Conservation (phyloP, 352 stramenopile genomes). For the Globisporangium cystogenes region DNA sequence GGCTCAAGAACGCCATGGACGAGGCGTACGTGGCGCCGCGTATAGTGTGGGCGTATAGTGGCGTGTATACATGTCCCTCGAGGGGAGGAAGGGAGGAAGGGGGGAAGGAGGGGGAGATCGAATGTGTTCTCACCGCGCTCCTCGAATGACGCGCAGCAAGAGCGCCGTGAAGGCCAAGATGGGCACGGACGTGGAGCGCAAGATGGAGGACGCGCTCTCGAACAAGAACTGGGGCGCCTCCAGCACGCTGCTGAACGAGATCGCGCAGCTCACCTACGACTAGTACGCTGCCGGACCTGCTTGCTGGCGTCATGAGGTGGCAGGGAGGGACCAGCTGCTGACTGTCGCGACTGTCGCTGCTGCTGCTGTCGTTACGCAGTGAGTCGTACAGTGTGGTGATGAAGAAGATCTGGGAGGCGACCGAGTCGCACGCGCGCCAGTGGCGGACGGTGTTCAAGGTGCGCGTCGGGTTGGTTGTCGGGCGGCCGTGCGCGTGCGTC, state of each 20-base stretch:
- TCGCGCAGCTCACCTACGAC: slow-evolving; percentile 97
- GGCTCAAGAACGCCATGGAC: slow-evolving; percentile 85
- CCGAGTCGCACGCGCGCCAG: slow-evolving; percentile 83
- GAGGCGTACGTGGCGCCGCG: slow-evolving; percentile 84
- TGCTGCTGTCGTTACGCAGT: slow-evolving; percentile 20
- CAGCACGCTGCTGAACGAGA: slow-evolving; percentile 97
- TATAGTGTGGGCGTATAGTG: too few species aligned
- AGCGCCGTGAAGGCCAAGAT: slow-evolving; percentile 84
- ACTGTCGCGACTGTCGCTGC: background rate
- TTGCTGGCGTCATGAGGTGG: too few species aligned
- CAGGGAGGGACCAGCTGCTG: too few species aligned
- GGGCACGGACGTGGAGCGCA: slow-evolving; percentile 81
- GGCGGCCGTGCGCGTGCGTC: too few species aligned
- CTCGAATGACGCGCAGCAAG: too few species aligned
- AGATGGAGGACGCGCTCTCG: slow-evolving; percentile 94
- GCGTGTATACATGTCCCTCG: background rate
- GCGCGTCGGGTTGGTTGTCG: too few species aligned
- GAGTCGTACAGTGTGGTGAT: slow-evolving; percentile 88
- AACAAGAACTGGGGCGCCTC: slow-evolving; percentile 99
- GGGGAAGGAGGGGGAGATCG: background rate
- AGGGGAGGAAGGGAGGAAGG: background rate
- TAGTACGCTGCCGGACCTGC: slow-evolving; percentile 61
- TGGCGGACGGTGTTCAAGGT: slow-evolving; percentile 98
- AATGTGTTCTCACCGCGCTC: too few species aligned
- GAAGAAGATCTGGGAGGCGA: slow-evolving; percentile 95